These are phyloP conservation scores for Globisporangium mamillatum DNA, from an alignment of 352 stramenopile species.

Conservation along the genomic window DNA sequence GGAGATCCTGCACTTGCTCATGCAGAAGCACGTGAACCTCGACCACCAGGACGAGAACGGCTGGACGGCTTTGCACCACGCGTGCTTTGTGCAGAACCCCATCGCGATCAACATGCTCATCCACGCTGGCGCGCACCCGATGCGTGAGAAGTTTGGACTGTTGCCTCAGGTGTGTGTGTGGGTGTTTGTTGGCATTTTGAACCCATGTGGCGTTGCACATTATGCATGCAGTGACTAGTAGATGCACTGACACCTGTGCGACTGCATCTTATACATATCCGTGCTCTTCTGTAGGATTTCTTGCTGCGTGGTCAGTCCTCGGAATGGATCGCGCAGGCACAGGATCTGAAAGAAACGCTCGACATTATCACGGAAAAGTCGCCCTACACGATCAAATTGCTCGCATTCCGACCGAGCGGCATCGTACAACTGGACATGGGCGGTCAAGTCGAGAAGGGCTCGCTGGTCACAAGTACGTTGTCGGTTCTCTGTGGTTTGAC, in stretches of 20 bases:
- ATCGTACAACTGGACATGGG: conserved; percentile 85
- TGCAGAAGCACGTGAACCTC: conserved; percentile 70
- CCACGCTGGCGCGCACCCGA: conserved; percentile 60
- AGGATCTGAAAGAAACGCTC: conserved; percentile 74
- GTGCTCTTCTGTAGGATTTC: conserved; percentile 38
- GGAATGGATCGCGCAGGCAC: conserved; percentile 61
- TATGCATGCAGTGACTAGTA: not conserved
- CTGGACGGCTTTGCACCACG: conserved; percentile 80
- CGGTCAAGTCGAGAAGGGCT: conserved; percentile 80
- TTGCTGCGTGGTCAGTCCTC: conserved; percentile 64
- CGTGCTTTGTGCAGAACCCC: conserved; percentile 74
- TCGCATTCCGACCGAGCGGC: conserved; percentile 77
- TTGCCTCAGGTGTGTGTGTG: conserved; percentile 50
- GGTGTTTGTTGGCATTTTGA: not conserved
- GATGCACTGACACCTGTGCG: not conserved
- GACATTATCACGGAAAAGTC: conserved; percentile 64
- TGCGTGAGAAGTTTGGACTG: conserved; percentile 68
- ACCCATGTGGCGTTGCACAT: not conserved
- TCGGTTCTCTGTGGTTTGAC: conserved; percentile 6
- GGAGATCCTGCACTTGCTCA: conserved; percentile 74
- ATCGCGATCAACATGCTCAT: conserved; percentile 75
- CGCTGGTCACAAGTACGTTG: conserved; percentile 70
- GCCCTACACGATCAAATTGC: conserved; percentile 64
- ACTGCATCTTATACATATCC: not conserved
- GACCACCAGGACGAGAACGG: conserved; percentile 82